Percentiles rank a stretch among this genome's conserved stretches.
Conservation (phyloP, 371 early-diverging fungal genomes). For the Apophysomyces elegans region DNA sequence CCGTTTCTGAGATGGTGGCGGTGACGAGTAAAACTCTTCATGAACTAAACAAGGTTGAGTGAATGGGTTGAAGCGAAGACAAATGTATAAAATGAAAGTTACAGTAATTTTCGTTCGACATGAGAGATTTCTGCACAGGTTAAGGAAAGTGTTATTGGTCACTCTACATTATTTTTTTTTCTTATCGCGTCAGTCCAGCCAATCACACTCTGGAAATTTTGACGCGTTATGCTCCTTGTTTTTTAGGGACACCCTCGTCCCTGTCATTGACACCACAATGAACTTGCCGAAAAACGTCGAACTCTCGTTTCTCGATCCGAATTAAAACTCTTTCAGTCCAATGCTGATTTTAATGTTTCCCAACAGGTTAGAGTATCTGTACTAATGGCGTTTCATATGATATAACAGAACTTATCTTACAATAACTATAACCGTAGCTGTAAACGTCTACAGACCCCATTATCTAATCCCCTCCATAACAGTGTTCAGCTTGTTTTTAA, state of each 20-base stretch:
- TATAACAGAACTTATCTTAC: too few species aligned
- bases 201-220: slow-evolving; percentile 4
- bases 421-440: too few species aligned
- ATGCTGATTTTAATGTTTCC: too few species aligned
- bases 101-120: slow-evolving; percentile 9
- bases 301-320: too few species aligned
- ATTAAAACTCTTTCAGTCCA: too few species aligned
- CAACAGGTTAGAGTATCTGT: too few species aligned
- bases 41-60: neutral
- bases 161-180: neutral
- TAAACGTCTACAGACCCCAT: too few species aligned
- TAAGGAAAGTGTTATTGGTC: neutral
- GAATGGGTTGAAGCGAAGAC: neutral
- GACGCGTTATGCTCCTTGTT: slow-evolving; percentile 1
- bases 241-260: neutral
- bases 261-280: neutral
- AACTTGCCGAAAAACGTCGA: too few species aligned
- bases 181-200: neutral
- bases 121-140: neutral
- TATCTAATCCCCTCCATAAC: too few species aligned
- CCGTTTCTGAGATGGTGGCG: slow-evolving; percentile 4
- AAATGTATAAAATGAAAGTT: neutral
- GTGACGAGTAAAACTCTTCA: slow-evolving; percentile 4
- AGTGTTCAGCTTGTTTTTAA: too few species aligned
- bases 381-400: too few species aligned